phyloP scores from a whole-genome alignment of 805 yeast species.

The Candida loeiensis region DNA sequence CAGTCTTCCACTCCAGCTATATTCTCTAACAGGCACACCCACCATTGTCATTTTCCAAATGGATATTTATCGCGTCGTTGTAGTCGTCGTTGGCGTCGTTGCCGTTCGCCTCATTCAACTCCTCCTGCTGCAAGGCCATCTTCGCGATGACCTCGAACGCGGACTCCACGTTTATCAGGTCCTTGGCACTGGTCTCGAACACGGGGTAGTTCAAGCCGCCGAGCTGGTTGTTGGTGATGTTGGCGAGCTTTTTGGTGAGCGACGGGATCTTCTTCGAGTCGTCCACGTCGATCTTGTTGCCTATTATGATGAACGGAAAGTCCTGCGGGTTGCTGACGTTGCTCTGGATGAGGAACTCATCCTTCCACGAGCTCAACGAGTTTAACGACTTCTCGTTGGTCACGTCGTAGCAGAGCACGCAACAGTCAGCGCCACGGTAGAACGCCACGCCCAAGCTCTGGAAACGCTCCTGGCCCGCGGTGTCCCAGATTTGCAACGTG shows the following conservation, averaged over 20 bases:
- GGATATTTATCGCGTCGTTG: slow-evolving; percentile 93
- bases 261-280: slow-evolving; percentile 77
- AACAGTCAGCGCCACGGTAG: slow-evolving; percentile 97
- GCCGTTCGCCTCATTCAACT: slow-evolving; percentile 76
- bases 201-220: slow-evolving; percentile 73
- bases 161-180: slow-evolving; percentile 88
- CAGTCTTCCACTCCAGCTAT: background rate
- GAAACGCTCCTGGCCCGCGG: slow-evolving; percentile 98
- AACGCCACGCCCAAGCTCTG: slow-evolving; percentile 96
- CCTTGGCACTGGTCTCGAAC: slow-evolving; percentile 97
- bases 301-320: slow-evolving; percentile 93
- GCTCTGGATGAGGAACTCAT: slow-evolving; percentile 91
- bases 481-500: slow-evolving; percentile 92
- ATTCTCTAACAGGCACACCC: slow-evolving; percentile 64
- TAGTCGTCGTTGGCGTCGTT: slow-evolving; percentile 68
- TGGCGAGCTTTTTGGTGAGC: slow-evolving; percentile 48
- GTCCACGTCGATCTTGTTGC: slow-evolving; percentile 93
- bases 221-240: slow-evolving; percentile 43
- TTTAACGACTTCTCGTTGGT: slow-evolving; percentile 93
- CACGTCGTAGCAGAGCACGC: slow-evolving; percentile 93
- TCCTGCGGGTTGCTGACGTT: slow-evolving; percentile 90
- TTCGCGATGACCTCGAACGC: slow-evolving; percentile 96
- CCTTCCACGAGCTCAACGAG: slow-evolving; percentile 86
- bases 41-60: slow-evolving; percentile 75
- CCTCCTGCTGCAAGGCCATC: slow-evolving; percentile 94